Evolutionary conservation across 768 basidiomycete species (phyloP).

Genomic region (Amanita exitialis): DNA sequence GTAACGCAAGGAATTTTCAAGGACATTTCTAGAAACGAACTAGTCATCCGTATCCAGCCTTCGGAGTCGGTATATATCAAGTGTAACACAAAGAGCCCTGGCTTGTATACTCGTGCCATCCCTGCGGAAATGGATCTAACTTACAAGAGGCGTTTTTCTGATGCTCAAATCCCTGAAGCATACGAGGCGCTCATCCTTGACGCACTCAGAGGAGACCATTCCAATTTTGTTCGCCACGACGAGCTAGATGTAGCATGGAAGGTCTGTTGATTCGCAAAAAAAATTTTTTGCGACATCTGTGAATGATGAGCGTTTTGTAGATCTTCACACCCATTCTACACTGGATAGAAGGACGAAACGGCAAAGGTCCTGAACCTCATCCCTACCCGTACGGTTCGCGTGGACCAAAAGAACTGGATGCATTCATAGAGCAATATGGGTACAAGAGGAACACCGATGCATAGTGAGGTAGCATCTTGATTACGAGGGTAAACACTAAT

Average conservation of each 20-base stretch:
- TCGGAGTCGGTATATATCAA: conserved; percentile 96
- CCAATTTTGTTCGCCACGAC: conserved; percentile 97
- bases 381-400: conserved; percentile 91
- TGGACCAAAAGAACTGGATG: conserved; percentile 79
- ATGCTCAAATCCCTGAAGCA: conserved; percentile 90
- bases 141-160: conserved; percentile 91
- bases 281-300: not conserved
- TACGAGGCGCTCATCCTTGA: conserved; percentile 95
- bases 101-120: conserved; percentile 80
- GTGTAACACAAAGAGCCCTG: conserved; percentile 91
- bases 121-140: conserved; percentile 98
- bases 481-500: not conserved
- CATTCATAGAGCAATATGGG: conserved; percentile 67
- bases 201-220: conserved; percentile 95
- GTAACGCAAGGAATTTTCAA: conserved; percentile 96
- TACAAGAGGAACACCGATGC: conserved; percentile 56
- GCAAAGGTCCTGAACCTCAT: conserved; percentile 57
- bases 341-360: conserved; percentile 83
- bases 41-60: conserved; percentile 96
- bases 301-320: conserved; percentile 23
- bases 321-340: conserved; percentile 93
- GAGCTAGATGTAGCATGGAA: conserved; percentile 98
- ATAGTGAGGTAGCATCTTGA: conserved; percentile 51
- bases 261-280: conserved; percentile 40
- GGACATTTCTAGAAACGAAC: conserved; percentile 92